Percentiles rank a stretch among this genome's conserved stretches.
These are phyloP conservation scores for Shiraia bambusicola DNA, from an alignment of 2,329 filamentous ascomycete genomes.

Conservation along the genomic window DNA sequence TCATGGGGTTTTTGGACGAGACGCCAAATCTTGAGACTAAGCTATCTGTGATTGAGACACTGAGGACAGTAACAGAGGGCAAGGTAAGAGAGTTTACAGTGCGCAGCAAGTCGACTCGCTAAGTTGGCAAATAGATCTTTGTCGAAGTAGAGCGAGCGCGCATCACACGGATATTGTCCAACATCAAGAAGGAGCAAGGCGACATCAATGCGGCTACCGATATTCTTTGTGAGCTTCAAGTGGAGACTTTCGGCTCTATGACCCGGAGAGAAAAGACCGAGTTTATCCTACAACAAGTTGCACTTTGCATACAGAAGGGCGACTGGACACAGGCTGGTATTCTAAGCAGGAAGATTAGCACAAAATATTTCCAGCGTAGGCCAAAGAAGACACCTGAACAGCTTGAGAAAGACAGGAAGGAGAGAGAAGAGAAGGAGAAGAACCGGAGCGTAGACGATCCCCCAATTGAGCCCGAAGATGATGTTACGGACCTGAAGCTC, in stretches of 20 bases:
- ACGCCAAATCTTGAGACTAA: conserved; percentile 86
- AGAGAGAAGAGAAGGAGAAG: conserved; percentile 79
- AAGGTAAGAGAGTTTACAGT: conserved; percentile 59
- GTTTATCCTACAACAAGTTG: conserved; percentile 94
- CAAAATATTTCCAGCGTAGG: conserved; percentile 84
- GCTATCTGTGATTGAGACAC: conserved; percentile 87
- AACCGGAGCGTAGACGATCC: conserved; percentile 75
- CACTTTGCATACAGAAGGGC: conserved; percentile 88
- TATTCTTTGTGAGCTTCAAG: conserved; percentile 93
- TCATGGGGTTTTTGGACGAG: conserved; percentile 87
- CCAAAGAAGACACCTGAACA: conserved; percentile 88
- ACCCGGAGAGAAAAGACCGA: conserved; percentile 95
- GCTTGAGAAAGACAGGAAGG: conserved; percentile 86
- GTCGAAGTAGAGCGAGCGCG: conserved; percentile 97
- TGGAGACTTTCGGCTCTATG: conserved; percentile 99
- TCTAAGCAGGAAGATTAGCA: conserved; percentile 94
- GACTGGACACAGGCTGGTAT: conserved; percentile 97
- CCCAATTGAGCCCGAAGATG: conserved; percentile 75
- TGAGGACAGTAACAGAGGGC: conserved; percentile 95
- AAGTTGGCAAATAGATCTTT: conserved; percentile 69
- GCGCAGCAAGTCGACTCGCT: conserved; percentile 11
- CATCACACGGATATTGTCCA: conserved; percentile 89
- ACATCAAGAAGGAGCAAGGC: conserved; percentile 96
- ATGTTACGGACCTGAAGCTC: conserved; percentile 94
- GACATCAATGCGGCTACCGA: conserved; percentile 88